Percentiles rank a stretch among this genome's conserved stretches.
Conservation (phyloP, 176 grass and related monocot species). For the Oryza glaberrima region DNA sequence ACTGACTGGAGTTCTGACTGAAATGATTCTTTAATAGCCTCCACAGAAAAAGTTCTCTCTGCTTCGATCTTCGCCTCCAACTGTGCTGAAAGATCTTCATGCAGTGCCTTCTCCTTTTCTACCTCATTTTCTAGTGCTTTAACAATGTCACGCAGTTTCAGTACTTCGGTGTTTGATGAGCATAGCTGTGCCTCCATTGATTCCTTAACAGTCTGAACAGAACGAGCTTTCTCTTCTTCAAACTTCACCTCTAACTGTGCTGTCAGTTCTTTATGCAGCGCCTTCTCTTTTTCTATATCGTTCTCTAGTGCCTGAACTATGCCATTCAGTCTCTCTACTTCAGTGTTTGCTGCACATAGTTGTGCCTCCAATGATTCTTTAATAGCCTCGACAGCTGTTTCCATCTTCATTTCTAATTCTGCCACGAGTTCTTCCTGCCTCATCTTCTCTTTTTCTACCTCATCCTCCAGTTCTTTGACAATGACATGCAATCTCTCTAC, state of each 20-base stretch:
- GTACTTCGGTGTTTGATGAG: conserved; percentile 54
- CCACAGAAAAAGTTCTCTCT: conserved; percentile 40
- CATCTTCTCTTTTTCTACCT: conserved; percentile 59
- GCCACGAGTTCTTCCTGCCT: conserved; percentile 46
- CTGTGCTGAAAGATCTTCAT: conserved; percentile 53
- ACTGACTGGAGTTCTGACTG: conserved; percentile 65
- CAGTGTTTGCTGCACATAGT: conserved; percentile 53
- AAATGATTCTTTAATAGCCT: conserved; percentile 54
- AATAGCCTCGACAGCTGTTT: conserved; percentile 42
- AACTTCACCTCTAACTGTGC: conserved; percentile 38
- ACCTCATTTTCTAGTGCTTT: conserved; percentile 52
- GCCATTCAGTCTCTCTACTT: conserved; percentile 46
- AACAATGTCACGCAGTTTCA: conserved; percentile 47
- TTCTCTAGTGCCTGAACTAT: conserved; percentile 53
- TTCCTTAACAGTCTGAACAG: conserved; percentile 48
- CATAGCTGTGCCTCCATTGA: conserved; percentile 65
- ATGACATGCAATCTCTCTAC: conserved; percentile 44
- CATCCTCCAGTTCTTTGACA: conserved; percentile 48
- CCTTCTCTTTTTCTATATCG: conserved; percentile 53
- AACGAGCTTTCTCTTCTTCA: conserved; percentile 28
- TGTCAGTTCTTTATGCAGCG: conserved; percentile 51
- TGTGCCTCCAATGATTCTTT: conserved; percentile 60
- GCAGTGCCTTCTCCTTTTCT: conserved; percentile 61
- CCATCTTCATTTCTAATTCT: conserved; percentile 34
- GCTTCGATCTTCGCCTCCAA: conserved; percentile 33